phyloP scores from a whole-genome alignment of 345 rosid genomes.

The Physaria fendleri region DNA sequence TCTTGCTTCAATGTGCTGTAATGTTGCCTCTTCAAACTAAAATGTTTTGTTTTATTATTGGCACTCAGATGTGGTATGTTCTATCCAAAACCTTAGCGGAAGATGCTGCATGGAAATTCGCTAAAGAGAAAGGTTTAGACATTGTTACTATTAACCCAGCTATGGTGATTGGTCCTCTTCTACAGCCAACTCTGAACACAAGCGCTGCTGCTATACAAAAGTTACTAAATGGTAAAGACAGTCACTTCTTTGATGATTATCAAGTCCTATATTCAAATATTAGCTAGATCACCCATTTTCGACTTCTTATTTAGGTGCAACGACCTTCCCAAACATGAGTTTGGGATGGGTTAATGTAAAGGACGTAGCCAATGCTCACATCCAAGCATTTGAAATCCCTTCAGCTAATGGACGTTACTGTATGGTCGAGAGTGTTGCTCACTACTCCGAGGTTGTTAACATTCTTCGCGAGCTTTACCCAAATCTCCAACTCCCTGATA shows the following conservation, averaged over 20 bases:
- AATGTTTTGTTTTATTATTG: background rate
- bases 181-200: constrained; percentile 41
- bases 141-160: constrained; percentile 41
- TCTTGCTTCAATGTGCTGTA: no score
- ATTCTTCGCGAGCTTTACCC: constrained; percentile 61
- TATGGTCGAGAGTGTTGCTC: constrained; percentile 53
- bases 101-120: constrained; percentile 45
- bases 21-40: background rate
- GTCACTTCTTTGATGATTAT: no score
- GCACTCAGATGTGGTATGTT: constrained; percentile 38
- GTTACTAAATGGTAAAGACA: constrained; percentile 32
- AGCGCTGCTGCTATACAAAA: constrained; percentile 24
- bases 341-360: constrained; percentile 42
- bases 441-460: constrained; percentile 60
- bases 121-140: constrained; percentile 43
- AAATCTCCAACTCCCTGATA: constrained; percentile 57
- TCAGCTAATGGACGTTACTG: constrained; percentile 32
- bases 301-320: constrained; percentile 58
- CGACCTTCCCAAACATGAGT: constrained; percentile 37
- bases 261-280: no score
- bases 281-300: no score
- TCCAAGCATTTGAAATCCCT: constrained; percentile 44
- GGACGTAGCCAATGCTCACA: constrained; percentile 49
- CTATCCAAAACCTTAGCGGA: constrained; percentile 48
- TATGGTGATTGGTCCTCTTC: constrained; percentile 39